phyloP scores from a whole-genome alignment of 2,329 filamentous ascomycete genomes.

The Penicillium crustosum region DNA sequence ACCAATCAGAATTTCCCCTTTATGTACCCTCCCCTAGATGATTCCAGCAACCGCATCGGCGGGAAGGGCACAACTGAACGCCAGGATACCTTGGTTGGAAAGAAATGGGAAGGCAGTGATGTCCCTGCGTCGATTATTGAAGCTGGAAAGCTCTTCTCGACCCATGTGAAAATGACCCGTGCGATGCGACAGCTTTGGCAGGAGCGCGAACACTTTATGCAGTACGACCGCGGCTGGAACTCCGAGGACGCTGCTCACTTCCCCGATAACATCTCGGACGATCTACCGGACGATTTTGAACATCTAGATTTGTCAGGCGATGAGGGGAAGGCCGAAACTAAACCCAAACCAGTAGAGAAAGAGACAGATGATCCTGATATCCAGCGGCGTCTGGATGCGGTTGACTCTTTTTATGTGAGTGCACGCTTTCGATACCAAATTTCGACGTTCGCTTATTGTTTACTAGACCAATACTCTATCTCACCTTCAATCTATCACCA shows the following conservation, averaged over 20 bases:
- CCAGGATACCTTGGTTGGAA: slow-evolving; percentile 76
- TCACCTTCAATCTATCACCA: slow-evolving; percentile 86
- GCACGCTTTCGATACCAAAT: background rate
- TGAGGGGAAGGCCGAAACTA: slow-evolving; percentile 11
- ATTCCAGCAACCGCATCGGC: slow-evolving; percentile 82
- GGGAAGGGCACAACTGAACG: slow-evolving; percentile 81
- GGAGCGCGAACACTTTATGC: slow-evolving; percentile 86
- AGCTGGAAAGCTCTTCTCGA: slow-evolving; percentile 87
- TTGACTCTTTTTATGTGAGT: slow-evolving; percentile 85
- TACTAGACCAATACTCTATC: slow-evolving; percentile 70
- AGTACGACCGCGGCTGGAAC: slow-evolving; percentile 88
- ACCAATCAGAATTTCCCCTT: slow-evolving; percentile 99
- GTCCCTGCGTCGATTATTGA: slow-evolving; percentile 91
- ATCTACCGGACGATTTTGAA: slow-evolving; percentile 46
- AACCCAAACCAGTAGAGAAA: slow-evolving; percentile 19
- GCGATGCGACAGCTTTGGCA: slow-evolving; percentile 94
- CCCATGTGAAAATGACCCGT: slow-evolving; percentile 84
- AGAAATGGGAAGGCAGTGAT: slow-evolving; percentile 90
- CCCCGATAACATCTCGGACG: slow-evolving; percentile 32
- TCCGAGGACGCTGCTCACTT: slow-evolving; percentile 41
- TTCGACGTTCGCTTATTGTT: slow-evolving; percentile 1
- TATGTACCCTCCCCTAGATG: slow-evolving; percentile 90
- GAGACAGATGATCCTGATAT: slow-evolving; percentile 42
- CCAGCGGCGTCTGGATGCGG: slow-evolving; percentile 62
- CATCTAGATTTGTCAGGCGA: slow-evolving; percentile 24